Conservation (phyloP, 768 basidiomycete species). For the Collybia mongolica region DNA sequence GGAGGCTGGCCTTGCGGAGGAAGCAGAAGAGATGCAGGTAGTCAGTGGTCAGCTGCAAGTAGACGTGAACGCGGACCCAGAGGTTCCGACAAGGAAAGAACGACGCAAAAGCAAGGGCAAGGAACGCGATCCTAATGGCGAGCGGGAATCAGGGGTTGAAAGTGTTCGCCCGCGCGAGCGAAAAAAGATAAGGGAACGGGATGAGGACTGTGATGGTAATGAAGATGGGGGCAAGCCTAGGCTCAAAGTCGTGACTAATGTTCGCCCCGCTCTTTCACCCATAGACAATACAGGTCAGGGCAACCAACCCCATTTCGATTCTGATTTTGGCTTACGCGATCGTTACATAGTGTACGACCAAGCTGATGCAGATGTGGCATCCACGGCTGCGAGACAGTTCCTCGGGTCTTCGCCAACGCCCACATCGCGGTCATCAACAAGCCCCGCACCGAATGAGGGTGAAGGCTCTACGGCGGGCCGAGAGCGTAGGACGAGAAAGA, state of each 20-base stretch:
- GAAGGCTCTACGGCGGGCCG: conserved; percentile 40
- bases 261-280: conserved; percentile 41
- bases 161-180: conserved; percentile 18
- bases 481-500: conserved; percentile 66
- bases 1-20: conserved; percentile 55
- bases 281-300: conserved; percentile 42
- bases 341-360: conserved; percentile 16
- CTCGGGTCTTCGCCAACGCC: conserved; percentile 33
- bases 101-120: conserved; percentile 45
- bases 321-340: not conserved
- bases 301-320: not conserved
- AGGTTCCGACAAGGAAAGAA: conserved; percentile 39
- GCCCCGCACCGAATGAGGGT: conserved; percentile 35
- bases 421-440: conserved; percentile 50
- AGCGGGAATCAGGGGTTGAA: conserved; percentile 19
- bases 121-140: conserved; percentile 32
- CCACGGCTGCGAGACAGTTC: conserved; percentile 13
- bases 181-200: conserved; percentile 37
- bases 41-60: conserved; percentile 29
- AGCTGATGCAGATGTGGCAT: conserved; percentile 11
- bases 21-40: conserved; percentile 50
- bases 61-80: conserved; percentile 30
- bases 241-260: conserved; percentile 67
- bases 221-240: conserved; percentile 44
- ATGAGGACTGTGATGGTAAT: conserved; percentile 24